phyloP scores from a whole-genome alignment of 441 rosid genomes.

The Codiaeum variegatum region DNA sequence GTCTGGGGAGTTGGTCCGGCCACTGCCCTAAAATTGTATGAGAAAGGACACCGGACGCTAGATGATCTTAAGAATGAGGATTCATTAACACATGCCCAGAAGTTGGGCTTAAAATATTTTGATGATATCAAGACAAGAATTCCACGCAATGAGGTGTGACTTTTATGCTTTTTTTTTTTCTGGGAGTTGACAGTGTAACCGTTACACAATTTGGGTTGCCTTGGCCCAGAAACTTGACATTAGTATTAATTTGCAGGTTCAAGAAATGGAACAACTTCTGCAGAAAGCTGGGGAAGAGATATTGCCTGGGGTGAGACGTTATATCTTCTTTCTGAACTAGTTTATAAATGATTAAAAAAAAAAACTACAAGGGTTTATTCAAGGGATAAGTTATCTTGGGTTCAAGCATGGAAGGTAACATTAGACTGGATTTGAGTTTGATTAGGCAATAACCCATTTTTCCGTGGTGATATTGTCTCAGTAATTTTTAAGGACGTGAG shows the following conservation, averaged over 20 bases:
- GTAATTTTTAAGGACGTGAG: background rate
- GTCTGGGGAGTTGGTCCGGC: constrained; percentile 98
- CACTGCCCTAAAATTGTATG: constrained; percentile 84
- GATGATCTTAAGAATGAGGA: constrained; percentile 78
- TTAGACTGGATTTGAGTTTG: background rate
- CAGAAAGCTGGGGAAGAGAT: constrained; percentile 69
- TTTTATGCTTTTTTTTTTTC: constrained; percentile 25
- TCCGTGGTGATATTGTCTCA: background rate
- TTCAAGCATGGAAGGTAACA: background rate
- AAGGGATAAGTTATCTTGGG: background rate
- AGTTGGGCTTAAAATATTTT: constrained; percentile 81
- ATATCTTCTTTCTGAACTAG: constrained; percentile 16
- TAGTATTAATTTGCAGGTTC: constrained; percentile 43
- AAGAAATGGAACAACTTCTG: constrained; percentile 77
- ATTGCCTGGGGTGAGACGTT: constrained; percentile 67
- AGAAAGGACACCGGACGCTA: constrained; percentile 75
- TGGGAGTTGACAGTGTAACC: constrained; percentile 9
- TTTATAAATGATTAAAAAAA: background rate
- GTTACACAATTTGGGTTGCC: constrained; percentile 7
- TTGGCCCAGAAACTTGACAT: constrained; percentile 9
- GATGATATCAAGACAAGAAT: constrained; percentile 79
- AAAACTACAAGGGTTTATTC: background rate
- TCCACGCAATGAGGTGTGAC: constrained; percentile 75
- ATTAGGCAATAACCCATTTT: background rate
- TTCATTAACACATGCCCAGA: constrained; percentile 74